phyloP scores from a whole-genome alignment of 2,329 filamentous ascomycete genomes.

The Alternaria panax region DNA sequence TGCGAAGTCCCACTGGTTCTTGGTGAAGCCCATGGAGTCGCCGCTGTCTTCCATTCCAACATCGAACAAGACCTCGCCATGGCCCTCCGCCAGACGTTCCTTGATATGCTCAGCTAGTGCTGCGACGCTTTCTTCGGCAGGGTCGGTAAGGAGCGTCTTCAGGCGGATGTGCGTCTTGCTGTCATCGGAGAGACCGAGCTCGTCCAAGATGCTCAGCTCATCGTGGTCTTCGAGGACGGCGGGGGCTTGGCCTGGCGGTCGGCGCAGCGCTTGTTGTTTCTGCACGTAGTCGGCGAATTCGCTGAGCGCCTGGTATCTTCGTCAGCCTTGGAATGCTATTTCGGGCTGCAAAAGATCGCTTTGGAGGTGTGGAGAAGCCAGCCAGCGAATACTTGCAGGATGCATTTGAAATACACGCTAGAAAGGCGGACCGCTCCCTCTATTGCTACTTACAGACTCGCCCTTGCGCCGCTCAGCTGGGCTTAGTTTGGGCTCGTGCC shows the following conservation, averaged over 20 bases:
- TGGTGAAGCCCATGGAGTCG: constrained; percentile 79
- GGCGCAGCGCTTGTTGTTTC: constrained; percentile 81
- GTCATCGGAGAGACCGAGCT: constrained; percentile 74
- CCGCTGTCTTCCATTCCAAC: constrained; percentile 90
- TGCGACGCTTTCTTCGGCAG: constrained; percentile 65
- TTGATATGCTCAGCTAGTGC: constrained; percentile 72
- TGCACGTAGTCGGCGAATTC: constrained; percentile 99
- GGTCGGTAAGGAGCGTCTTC: constrained; percentile 74
- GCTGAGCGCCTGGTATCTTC: constrained; percentile 72
- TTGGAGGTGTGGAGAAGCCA: not conserved
- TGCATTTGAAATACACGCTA: not conserved
- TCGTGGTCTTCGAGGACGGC: constrained; percentile 72
- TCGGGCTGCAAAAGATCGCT: not conserved
- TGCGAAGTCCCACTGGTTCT: constrained; percentile 77
- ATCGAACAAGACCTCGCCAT: constrained; percentile 90
- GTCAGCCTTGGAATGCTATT: not conserved
- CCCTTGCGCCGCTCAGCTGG: constrained; percentile 84
- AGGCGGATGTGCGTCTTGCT: constrained; percentile 69
- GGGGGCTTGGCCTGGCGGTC: constrained; percentile 47
- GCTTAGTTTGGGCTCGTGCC: constrained; percentile 63
- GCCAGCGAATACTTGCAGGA: not conserved
- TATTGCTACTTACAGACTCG: constrained; percentile 71
- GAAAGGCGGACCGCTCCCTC: not conserved
- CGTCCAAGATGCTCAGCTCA: constrained; percentile 89
- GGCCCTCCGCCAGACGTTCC: constrained; percentile 74